phyloP scores from a whole-genome alignment of 352 stramenopile genomes.

The Globisporangium orthogonon region DNA sequence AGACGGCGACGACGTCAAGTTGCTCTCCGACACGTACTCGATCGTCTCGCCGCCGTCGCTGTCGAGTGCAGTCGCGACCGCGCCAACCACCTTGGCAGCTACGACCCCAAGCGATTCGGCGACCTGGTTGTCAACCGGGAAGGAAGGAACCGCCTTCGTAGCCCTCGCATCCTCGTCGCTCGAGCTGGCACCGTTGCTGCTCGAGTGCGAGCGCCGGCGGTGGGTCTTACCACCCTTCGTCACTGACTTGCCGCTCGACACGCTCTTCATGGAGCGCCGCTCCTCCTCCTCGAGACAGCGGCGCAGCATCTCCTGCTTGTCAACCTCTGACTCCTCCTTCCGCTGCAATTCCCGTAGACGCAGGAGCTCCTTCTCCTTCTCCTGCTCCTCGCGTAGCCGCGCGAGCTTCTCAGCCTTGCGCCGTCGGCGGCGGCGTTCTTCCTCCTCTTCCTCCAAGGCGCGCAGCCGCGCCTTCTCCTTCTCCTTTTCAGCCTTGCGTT shows the following conservation, averaged over 20 bases:
- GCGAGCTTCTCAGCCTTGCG: constrained; percentile 5
- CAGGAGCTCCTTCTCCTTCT: not conserved
- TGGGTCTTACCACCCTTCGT: not conserved
- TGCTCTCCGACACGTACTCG: constrained; percentile 12
- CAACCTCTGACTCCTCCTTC: not conserved
- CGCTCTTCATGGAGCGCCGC: constrained; percentile 1
- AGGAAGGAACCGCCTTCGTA: not conserved
- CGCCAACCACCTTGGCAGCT: constrained; percentile 2
- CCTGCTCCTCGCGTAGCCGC: not conserved
- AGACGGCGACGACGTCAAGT: constrained; percentile 4
- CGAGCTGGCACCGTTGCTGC: not conserved
- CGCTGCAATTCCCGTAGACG: not conserved
- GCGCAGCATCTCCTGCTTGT: constrained; percentile 5
- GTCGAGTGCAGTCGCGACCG: constrained; percentile 1
- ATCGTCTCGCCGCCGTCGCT: constrained; percentile 12
- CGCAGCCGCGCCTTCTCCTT: constrained; percentile 5
- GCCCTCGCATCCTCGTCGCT: not conserved
- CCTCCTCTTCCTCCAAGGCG: constrained; percentile 2
- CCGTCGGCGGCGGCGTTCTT: constrained; percentile 3
- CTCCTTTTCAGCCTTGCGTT: constrained; percentile 7
- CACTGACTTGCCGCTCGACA: not conserved
- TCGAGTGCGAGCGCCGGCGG: not conserved
- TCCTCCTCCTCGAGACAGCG: constrained; percentile 10
- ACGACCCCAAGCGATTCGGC: constrained; percentile 15
- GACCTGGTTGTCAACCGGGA: not conserved